These are phyloP conservation scores for Dryas integrifolia DNA, from an alignment of 331 rosid genomes.

Conservation along the genomic window DNA sequence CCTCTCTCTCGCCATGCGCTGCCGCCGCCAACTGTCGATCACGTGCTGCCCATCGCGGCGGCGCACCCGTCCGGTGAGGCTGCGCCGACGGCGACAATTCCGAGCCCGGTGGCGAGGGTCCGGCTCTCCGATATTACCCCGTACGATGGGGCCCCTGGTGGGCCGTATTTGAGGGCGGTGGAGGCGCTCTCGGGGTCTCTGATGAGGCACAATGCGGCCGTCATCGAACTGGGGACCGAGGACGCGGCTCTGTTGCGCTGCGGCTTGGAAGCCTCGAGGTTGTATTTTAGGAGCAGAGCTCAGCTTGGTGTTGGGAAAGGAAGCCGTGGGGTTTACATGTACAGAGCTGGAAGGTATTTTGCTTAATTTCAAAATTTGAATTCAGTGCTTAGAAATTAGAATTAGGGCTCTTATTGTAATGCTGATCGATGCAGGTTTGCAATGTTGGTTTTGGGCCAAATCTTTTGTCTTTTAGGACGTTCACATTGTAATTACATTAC, in stretches of 20 bases:
- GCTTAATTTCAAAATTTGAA: background rate
- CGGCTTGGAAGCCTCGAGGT: conserved; percentile 77
- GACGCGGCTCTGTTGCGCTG: conserved; percentile 74
- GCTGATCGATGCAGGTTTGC: conserved; percentile 6
- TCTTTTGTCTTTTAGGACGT: background rate
- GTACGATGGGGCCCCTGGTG: conserved; percentile 72
- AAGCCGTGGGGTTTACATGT: conserved; percentile 80
- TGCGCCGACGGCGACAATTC: conserved; percentile 10
- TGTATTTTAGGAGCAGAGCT: conserved; percentile 70
- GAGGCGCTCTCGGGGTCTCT: conserved; percentile 67
- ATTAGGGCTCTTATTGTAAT: background rate
- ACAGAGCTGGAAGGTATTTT: conserved; percentile 87
- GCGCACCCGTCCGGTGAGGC: conserved; percentile 49
- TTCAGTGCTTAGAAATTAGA: background rate
- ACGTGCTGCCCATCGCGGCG: conserved; percentile 45
- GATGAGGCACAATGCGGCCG: conserved; percentile 81
- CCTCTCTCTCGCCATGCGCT: conserved; percentile 51
- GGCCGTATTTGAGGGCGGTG: conserved; percentile 61
- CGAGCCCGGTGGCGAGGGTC: conserved; percentile 51
- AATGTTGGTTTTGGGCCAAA: background rate
- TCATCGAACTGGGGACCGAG: conserved; percentile 67
- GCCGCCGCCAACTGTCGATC: conserved; percentile 37
- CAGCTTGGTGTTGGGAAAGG: conserved; percentile 62
- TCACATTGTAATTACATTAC: background rate
- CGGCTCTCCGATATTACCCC: conserved; percentile 79